Evolutionary conservation across 2,329 filamentous ascomycete genomes (phyloP).

Genomic region (Aspergillus aculeatinus): DNA sequence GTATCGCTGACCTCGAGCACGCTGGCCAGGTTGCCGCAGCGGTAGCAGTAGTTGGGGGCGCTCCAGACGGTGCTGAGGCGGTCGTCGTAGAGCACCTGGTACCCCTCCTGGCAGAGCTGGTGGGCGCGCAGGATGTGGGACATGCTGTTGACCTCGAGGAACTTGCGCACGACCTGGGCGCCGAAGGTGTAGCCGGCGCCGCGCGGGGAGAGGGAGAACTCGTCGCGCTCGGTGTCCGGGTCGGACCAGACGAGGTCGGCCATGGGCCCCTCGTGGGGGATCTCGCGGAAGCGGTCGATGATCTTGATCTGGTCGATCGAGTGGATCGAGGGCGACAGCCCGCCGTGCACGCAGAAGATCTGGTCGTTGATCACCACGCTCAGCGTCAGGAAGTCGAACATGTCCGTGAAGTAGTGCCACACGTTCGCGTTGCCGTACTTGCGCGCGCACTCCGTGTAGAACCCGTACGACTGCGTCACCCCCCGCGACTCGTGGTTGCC

Average conservation of each 20-base stretch:
- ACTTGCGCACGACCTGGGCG: slow-evolving; percentile 96
- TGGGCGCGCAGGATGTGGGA: slow-evolving; percentile 97
- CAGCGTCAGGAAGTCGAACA: slow-evolving; percentile 97
- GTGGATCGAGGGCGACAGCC: slow-evolving; percentile 85
- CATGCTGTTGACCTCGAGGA: slow-evolving; percentile 96
- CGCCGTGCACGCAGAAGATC: slow-evolving; percentile 98
- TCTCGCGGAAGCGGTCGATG: slow-evolving; percentile 97
- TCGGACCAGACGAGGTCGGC: slow-evolving; percentile 99
- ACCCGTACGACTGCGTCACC: slow-evolving; percentile 97
- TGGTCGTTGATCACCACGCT: slow-evolving; percentile 98
- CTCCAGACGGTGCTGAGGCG: slow-evolving; percentile 96
- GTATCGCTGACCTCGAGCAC: slow-evolving; percentile 93
- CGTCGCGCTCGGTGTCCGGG: slow-evolving; percentile 93
- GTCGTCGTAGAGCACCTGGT: slow-evolving; percentile 95
- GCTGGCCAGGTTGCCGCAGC: slow-evolving; percentile 95
- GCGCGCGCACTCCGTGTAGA: slow-evolving; percentile 96
- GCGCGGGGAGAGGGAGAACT: slow-evolving; percentile 89
- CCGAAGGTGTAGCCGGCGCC: slow-evolving; percentile 98
- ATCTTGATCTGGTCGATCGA: slow-evolving; percentile 99
- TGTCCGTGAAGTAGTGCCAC: slow-evolving; percentile 99
- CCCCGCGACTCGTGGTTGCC: slow-evolving; percentile 97
- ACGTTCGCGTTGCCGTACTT: slow-evolving; percentile 99
- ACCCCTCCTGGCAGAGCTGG: slow-evolving; percentile 96
- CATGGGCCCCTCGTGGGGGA: slow-evolving; percentile 98
- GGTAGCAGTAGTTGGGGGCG: slow-evolving; percentile 92